phyloP scores from a whole-genome alignment of 2,329 filamentous ascomycete genomes.

The Zasmidium cellare region DNA sequence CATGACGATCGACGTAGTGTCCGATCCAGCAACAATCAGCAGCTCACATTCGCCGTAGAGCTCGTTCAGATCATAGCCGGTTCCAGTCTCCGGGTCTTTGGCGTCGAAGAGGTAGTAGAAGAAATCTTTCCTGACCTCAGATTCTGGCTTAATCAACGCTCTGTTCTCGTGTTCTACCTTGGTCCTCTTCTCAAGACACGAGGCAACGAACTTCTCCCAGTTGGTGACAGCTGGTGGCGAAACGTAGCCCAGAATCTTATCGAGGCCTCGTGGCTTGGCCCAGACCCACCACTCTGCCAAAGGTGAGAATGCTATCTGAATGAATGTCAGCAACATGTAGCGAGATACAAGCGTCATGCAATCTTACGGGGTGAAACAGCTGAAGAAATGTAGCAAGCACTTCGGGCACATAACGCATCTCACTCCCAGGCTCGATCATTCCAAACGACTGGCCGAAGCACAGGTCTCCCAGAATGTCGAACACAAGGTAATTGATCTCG shows the following conservation, averaged over 20 bases:
- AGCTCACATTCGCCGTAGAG: slow-evolving; percentile 23
- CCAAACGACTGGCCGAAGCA: slow-evolving; percentile 42
- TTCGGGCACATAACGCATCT: slow-evolving; percentile 28
- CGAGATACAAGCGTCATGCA: too few species aligned
- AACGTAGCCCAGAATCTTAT: slow-evolving; percentile 43
- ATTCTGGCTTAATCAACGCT: background rate
- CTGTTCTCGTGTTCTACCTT: slow-evolving; percentile 27
- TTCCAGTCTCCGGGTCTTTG: slow-evolving; percentile 25
- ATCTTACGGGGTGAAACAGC: slow-evolving; percentile 11
- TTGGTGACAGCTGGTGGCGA: slow-evolving; percentile 40
- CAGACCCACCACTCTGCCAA: slow-evolving; percentile 20
- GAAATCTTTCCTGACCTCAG: slow-evolving; percentile 12
- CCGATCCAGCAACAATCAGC: slow-evolving; percentile 25
- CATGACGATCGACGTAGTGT: slow-evolving; percentile 32
- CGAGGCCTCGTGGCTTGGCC: slow-evolving; percentile 30
- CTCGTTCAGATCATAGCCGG: slow-evolving; percentile 17
- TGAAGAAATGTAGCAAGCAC: slow-evolving; percentile 15
- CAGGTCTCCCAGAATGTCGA: slow-evolving; percentile 52
- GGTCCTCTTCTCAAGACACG: slow-evolving; percentile 44
- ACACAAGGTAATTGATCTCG: slow-evolving; percentile 40
- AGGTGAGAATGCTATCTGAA: slow-evolving; percentile 12
- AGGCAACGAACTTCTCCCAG: slow-evolving; percentile 45
- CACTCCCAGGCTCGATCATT: slow-evolving; percentile 40
- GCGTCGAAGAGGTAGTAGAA: slow-evolving; percentile 26
- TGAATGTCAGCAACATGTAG: background rate